phyloP scores from a whole-genome alignment of 106 monocot species.

The Chionographis japonica region DNA sequence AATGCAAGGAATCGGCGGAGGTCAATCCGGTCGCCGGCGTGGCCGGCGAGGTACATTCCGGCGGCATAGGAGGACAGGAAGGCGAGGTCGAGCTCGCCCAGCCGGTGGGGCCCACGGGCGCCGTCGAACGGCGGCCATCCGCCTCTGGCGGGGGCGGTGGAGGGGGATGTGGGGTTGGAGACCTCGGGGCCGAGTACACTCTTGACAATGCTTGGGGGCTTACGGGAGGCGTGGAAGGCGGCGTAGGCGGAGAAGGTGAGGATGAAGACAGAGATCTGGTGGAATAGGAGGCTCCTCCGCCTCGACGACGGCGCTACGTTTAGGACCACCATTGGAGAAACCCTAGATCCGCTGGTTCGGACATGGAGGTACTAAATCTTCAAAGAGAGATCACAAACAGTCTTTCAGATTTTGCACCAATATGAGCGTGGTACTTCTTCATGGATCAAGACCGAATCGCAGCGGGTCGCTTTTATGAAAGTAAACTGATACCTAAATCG shows the following conservation, averaged over 20 bases:
- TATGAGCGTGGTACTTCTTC: too few species aligned
- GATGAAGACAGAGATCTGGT: constrained; percentile 50
- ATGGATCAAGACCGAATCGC: too few species aligned
- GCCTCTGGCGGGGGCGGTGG: background rate
- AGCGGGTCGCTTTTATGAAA: too few species aligned
- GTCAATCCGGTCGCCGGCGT: constrained; percentile 62
- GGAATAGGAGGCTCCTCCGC: constrained; percentile 13
- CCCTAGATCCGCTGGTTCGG: background rate
- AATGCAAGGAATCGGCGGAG: constrained; percentile 60
- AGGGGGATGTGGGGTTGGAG: constrained; percentile 10
- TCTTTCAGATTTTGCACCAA: too few species aligned
- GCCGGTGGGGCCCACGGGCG: constrained; percentile 63
- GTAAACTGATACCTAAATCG: too few species aligned
- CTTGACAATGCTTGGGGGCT: constrained; percentile 96
- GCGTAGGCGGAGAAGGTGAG: constrained; percentile 85
- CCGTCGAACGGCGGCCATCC: constrained; percentile 75
- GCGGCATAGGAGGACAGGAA: constrained; percentile 83
- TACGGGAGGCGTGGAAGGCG: constrained; percentile 92
- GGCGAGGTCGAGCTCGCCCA: constrained; percentile 90
- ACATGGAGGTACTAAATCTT: background rate
- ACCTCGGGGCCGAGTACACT: constrained; percentile 32
- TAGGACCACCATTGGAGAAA: constrained; percentile 10
- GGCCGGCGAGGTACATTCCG: constrained; percentile 80
- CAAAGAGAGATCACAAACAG: too few species aligned
- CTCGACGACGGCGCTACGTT: background rate